Percentiles rank a stretch among this genome's conserved stretches.
Conservation (phyloP, 2,329 filamentous ascomycete genomes). For the Dactylellina drechsleri region DNA sequence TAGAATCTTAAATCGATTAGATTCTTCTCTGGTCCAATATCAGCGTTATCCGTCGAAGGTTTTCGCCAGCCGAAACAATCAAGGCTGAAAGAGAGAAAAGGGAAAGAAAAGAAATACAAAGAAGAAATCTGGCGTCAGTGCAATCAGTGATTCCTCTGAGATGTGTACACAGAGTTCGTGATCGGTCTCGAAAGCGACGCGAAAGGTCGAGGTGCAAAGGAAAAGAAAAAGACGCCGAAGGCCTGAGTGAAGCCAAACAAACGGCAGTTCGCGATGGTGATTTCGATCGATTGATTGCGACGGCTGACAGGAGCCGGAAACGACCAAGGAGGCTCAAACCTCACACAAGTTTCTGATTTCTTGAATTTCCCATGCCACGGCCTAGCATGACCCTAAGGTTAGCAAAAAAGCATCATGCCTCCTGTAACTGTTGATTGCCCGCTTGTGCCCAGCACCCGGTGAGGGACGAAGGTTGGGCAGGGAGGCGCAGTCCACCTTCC, state of each 20-base stretch:
- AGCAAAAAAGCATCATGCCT: not conserved
- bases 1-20: no score
- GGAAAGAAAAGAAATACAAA: constrained; percentile 3
- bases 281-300: constrained; percentile 15
- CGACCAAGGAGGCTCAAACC: constrained; percentile 38
- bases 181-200: not conserved
- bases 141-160: not conserved
- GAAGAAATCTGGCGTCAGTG: not conserved
- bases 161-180: not conserved
- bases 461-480: no score
- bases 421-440: no score
- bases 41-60: not conserved
- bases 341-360: constrained; percentile 16
- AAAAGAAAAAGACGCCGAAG: not conserved
- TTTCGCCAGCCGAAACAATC: constrained; percentile 34
- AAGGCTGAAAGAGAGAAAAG: constrained; percentile 22
- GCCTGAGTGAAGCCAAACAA: not conserved
- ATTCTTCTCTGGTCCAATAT: no score
- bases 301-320: constrained; percentile 31
- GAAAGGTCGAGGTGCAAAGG: not conserved
- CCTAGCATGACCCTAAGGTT: not conserved
- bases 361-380: constrained; percentile 8
- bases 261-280: constrained; percentile 4
- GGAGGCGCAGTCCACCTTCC: constrained; percentile 26
- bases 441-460: not conserved